Conservation (phyloP, 352 stramenopile species). For the Peronospora tabacina region DNA sequence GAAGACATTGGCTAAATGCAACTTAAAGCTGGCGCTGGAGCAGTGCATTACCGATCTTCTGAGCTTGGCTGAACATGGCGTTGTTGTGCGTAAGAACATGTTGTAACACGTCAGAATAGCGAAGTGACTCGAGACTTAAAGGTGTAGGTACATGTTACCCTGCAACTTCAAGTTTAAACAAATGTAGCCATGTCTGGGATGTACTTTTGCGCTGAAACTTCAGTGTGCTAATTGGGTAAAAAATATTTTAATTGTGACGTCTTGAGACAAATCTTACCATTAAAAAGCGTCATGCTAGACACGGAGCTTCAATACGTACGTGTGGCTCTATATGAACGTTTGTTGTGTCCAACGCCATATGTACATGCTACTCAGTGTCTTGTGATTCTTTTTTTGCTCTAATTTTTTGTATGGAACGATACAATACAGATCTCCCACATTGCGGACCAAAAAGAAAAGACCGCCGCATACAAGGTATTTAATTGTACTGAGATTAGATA, state of each 20-base stretch:
- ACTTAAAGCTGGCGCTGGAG: conserved; percentile 23
- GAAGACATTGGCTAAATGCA: conserved; percentile 18
- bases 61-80: conserved; percentile 17
- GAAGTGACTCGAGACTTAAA: conserved; percentile 18
- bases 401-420: not conserved
- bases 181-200: conserved; percentile 9
- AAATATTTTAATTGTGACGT: not conserved
- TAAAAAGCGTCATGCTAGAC: conserved; percentile 24
- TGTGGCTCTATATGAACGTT: conserved; percentile 1
- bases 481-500: conserved; percentile 4
- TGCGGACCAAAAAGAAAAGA: conserved; percentile 73
- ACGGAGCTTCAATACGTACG: conserved; percentile 44
- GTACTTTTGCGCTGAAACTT: not conserved
- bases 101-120: conserved; percentile 10
- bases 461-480: conserved; percentile 56
- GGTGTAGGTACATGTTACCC: conserved; percentile 3
- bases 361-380: not conserved
- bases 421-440: conserved; percentile 49
- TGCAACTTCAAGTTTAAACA: conserved; percentile 5
- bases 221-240: not conserved
- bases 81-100: conserved; percentile 12
- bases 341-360: not conserved
- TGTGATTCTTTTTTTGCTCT: not conserved
- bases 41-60: not conserved
- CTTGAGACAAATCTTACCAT: not conserved